Base-by-base conservation (phyloP, 192 early-diverging fungal species). In the Coemansia sp. region DNA sequence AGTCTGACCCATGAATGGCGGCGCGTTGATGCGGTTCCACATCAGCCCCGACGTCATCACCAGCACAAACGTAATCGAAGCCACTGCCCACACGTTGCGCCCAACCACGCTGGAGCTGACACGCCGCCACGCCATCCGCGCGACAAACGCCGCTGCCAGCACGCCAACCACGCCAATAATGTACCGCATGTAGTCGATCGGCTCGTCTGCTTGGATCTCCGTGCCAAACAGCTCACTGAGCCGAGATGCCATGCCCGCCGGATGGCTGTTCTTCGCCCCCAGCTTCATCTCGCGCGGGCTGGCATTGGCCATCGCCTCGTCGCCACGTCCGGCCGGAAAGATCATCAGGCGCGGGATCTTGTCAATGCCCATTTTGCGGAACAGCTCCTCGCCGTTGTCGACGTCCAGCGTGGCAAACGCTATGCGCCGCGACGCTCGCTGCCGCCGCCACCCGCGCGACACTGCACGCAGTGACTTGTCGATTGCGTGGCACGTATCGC, bases 31-130 rank as follows among this genome's bases (percentile, higher is more conserved):
- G 59, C 70, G 42, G 64, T 71, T 73, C 79, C 79, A 81, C 79
- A 81, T 81, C 56, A 65, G 72, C 26, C 79, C 79, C 26, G 79
- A 76, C 23, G 67, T 76, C 79, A 81, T 81, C 66, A 81, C 51
- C 63, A 81, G 58, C 49, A 73, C 70, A 68, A 81, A 81, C 59
- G 68, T 28, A 47, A 71, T 74, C 5, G 68, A 60, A 12, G 40
- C 57, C 36, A 74, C 64, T 2, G 72, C 68, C 65, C 68, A 70
- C 37, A 65, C 23, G 37, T 67, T 80, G 44, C 69, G 67, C 5
- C 67, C 66, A n/a, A 80, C 62, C 42, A 38, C 51, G 12, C 68
- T 51, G 51, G 70, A 56, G 37, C 66, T 60, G 9, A 80, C 34
- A 18, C 70, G 55, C 52, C 37, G 63, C 58, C 69, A 70, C 17